Conservation (phyloP, 2,329 filamentous ascomycete genomes). For the Xylariaceae sp. region DNA sequence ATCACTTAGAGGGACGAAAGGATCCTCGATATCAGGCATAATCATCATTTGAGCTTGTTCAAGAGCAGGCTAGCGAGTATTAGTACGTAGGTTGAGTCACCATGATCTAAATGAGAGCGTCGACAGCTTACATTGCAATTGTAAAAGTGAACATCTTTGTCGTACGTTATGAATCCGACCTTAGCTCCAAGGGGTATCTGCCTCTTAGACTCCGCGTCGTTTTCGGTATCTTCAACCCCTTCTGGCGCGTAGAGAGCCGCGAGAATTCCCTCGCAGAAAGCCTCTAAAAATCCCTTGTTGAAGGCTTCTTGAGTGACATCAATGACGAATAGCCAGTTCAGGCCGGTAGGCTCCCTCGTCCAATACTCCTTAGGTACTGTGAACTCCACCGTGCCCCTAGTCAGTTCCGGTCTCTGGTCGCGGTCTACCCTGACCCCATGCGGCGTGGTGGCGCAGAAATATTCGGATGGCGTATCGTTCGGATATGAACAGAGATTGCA, state of each 20-base stretch:
- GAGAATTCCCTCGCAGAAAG: slow-evolving; percentile 84
- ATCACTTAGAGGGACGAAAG: slow-evolving; percentile 86
- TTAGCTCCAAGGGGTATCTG: slow-evolving; percentile 72
- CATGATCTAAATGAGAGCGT: neutral
- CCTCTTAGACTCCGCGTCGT: slow-evolving; percentile 48
- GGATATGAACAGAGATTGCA: slow-evolving; percentile 98
- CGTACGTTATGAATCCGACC: slow-evolving; percentile 91
- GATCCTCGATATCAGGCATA: slow-evolving; percentile 95
- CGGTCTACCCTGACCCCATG: slow-evolving; percentile 83
- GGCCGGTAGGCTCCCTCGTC: slow-evolving; percentile 84
- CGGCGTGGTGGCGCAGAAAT: slow-evolving; percentile 86
- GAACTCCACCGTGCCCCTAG: slow-evolving; percentile 90
- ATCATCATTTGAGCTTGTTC: slow-evolving; percentile 96
- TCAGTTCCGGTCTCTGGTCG: slow-evolving; percentile 81
- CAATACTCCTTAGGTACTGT: slow-evolving; percentile 98
- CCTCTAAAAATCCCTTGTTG: slow-evolving; percentile 84
- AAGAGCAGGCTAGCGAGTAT: slow-evolving; percentile 53
- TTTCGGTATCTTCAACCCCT: slow-evolving; percentile 45
- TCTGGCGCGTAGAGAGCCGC: slow-evolving; percentile 74
- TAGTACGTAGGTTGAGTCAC: neutral
- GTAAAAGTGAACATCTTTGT: slow-evolving; percentile 97
- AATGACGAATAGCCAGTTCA: slow-evolving; percentile 86
- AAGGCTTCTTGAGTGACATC: slow-evolving; percentile 89
- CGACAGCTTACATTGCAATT: slow-evolving; percentile 67
- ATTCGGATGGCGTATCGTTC: slow-evolving; percentile 87